Evolutionary conservation across 2,329 filamentous ascomycete genomes (phyloP).

Genomic region (Escovopsis sp.): DNA sequence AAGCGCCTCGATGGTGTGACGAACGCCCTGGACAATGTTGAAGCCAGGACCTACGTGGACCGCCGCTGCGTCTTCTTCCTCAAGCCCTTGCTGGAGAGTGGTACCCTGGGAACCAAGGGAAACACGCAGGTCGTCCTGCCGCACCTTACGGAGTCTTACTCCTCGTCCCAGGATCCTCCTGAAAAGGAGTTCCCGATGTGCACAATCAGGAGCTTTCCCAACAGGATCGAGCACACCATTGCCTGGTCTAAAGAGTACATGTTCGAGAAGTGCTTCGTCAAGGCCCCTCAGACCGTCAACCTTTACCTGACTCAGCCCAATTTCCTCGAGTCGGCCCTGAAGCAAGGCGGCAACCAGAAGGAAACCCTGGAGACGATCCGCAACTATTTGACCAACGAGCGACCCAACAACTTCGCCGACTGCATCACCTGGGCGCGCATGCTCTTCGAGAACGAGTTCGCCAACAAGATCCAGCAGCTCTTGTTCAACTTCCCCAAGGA

Average conservation of each 20-base stretch:
- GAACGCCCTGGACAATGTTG: conserved; percentile 94
- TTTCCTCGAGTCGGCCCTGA: conserved; percentile 74
- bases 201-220: conserved; percentile 91
- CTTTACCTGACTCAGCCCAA: conserved; percentile 83
- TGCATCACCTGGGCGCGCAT: conserved; percentile 91
- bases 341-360: conserved; percentile 91
- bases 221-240: conserved; percentile 97
- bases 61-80: conserved; percentile 95
- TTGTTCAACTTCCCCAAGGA: conserved; percentile 97
- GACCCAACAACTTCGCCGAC: conserved; percentile 85
- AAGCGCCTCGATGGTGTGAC: conserved; percentile 75
- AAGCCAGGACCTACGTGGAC: conserved; percentile 92
- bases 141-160: conserved; percentile 88
- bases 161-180: conserved; percentile 83
- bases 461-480: conserved; percentile 90
- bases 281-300: conserved; percentile 86
- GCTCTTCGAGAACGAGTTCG: conserved; percentile 92
- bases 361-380: conserved; percentile 80
- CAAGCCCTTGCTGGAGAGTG: conserved; percentile 90
- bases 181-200: conserved; percentile 99
- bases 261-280: conserved; percentile 88
- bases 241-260: conserved; percentile 87
- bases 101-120: conserved; percentile 95
- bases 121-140: conserved; percentile 95
- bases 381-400: conserved; percentile 82